Evolutionary conservation across 345 rosid genomes (phyloP).

Genomic region (Bruguiera parviflora): DNA sequence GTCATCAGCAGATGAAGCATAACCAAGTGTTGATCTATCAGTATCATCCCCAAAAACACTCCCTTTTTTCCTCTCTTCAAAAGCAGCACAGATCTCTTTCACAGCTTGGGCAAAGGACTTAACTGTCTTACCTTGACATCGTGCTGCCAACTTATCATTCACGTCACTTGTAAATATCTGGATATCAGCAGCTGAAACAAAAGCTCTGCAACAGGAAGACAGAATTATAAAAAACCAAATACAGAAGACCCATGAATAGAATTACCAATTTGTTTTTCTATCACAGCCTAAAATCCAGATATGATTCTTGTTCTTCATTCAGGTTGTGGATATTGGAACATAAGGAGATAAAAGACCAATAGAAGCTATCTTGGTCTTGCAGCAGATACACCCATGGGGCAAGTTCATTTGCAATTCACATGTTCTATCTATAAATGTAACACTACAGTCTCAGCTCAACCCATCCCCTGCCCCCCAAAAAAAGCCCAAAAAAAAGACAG

Average conservation of each 20-base stretch:
- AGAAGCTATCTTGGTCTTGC: no score
- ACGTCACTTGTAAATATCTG: constrained; percentile 75
- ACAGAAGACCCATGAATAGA: background rate
- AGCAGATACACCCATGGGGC: no score
- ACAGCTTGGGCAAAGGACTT: constrained; percentile 80
- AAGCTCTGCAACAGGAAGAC: constrained; percentile 55
- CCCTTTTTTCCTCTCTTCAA: constrained; percentile 58
- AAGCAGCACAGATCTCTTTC: constrained; percentile 73
- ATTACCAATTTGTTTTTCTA: background rate
- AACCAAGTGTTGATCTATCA: constrained; percentile 32
- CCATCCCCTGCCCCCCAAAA: background rate
- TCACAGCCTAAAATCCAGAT: background rate
- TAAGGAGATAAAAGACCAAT: no score
- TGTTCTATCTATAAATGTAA: no score
- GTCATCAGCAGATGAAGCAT: constrained; percentile 40
- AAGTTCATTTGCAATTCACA: no score
- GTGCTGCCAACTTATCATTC: constrained; percentile 55
- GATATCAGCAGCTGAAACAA: constrained; percentile 76
- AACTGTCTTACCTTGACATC: constrained; percentile 66
- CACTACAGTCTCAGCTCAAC: no score
- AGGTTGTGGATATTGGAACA: no score
- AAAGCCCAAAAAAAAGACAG: background rate
- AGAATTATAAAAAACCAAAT: constrained; percentile 19
- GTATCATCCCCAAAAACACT: constrained; percentile 40
- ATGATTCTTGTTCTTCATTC: no score